Evolutionary conservation across 352 stramenopile genomes (phyloP), one percentile per base, ranked within the genome.

Genomic region (Pythium vanterpoolii): DNA sequence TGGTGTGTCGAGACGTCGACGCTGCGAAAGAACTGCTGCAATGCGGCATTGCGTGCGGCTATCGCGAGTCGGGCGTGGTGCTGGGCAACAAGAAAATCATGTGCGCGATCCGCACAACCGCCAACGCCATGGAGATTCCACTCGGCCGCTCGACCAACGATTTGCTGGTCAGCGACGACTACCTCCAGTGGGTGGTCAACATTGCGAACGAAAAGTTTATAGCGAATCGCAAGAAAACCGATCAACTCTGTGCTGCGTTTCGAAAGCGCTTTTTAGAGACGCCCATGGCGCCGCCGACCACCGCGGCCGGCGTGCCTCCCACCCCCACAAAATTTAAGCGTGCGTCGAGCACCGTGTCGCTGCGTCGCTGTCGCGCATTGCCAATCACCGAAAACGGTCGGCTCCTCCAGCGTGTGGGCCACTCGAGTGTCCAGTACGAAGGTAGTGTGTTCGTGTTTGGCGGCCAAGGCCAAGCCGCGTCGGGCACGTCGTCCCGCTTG

Each of bases 31-130:
- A 76, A 14, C 63, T 97, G 30, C 58, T 97, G 33, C 89, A 96
- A 59, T 86, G 87, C 61, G 90, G 83, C 1, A 76, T 96, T 38
- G 66, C 77, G 1, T 80, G 76, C 34, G 91, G 91, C 19, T 96
- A 96, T 48, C 80, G 90, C 5, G 91, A 98, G 62, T 96, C 87
- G 2, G 91, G 91, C 9, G 79, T 98, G 39, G 85, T 93, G 31
- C 59, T 96, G 5, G 83, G 84, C 36, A 93, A 92, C 61, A 86
- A 89, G 60, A 93, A 92, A 49, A 82, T 95, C 33, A 93, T 96
- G 81, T 92, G 93, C 27, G 89, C 89, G 21, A 96, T 97, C 56
- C 86, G 90, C 33, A 97, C 90, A 28, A 90, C 76, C 11, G 77
- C 87, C 11, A 95, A 96, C 34, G 70, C 75, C 8, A 75, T 97